A percentile compares a stretch with the other conserved stretches of the same genome.
These are phyloP conservation scores for Deuterostichococcus epilithicus DNA, from an alignment of 139 green algal species.

Conservation along the genomic window DNA sequence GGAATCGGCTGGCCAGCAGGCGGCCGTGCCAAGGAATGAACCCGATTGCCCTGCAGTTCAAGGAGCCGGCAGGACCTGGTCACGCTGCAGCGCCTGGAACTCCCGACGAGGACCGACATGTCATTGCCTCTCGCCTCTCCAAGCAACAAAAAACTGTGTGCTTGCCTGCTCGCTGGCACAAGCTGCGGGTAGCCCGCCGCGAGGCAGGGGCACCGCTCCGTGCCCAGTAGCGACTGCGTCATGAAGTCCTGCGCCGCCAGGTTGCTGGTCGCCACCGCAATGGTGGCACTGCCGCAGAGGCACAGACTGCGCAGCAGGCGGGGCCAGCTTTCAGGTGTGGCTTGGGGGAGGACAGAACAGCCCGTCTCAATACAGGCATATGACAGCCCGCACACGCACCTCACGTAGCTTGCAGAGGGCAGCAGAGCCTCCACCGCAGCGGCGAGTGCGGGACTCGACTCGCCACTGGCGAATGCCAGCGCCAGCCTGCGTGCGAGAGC, in stretches of 20 bases:
- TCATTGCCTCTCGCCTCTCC: not conserved
- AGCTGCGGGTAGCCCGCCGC: not conserved
- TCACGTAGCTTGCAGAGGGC: not conserved
- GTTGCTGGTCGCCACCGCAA: not conserved
- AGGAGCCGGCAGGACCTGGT: too few relatives aligned
- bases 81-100: too few relatives aligned
- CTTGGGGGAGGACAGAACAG: too few relatives aligned
- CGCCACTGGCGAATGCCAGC: not conserved
- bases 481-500: not conserved
- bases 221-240: not conserved
- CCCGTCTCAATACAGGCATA: too few relatives aligned
- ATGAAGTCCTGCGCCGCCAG: not conserved
- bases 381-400: too few relatives aligned
- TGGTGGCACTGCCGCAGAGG: not conserved
- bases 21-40: not conserved
- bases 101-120: too few relatives aligned
- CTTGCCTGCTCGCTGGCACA: not conserved
- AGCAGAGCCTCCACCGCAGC: not conserved
- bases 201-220: not conserved
- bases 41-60: not conserved
- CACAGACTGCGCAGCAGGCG: not conserved
- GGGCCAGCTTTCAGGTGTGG: not conserved
- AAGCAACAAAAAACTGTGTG: not conserved
- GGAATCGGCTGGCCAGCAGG: not conserved
- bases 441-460: not conserved